Percentiles rank a stretch among this genome's conserved stretches.
These are phyloP conservation scores for Avicennia marina DNA, from an alignment of 257 asterid species.

Conservation along the genomic window DNA sequence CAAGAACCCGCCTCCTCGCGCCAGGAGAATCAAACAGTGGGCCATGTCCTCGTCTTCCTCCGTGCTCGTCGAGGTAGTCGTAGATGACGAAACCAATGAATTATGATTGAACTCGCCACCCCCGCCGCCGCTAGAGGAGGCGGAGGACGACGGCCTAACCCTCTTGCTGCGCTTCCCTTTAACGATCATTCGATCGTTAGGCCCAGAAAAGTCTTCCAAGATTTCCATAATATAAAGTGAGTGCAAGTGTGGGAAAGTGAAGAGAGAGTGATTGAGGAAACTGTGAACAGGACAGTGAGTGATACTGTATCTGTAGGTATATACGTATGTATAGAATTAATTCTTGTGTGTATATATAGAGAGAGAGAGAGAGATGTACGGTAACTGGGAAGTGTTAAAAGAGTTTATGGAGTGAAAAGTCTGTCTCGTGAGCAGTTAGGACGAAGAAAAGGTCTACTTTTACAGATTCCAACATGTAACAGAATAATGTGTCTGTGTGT, in stretches of 20 bases:
- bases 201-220: slow-evolving; percentile 41
- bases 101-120: slow-evolving; percentile 22
- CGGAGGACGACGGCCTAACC: slow-evolving; percentile 44
- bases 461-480: too few relatives aligned
- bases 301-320: neutral
- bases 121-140: slow-evolving; percentile 46
- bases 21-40: slow-evolving; percentile 74
- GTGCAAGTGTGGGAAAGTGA: slow-evolving; percentile 37
- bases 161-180: slow-evolving; percentile 69
- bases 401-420: neutral
- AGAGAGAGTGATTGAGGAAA: slow-evolving; percentile 30
- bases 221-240: slow-evolving; percentile 32
- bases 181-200: slow-evolving; percentile 38
- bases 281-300: slow-evolving; percentile 23
- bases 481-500: too few relatives aligned
- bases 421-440: slow-evolving; percentile 1
- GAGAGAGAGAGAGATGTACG: too few relatives aligned
- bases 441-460: too few relatives aligned
- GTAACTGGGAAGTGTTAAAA: too few relatives aligned
- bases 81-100: slow-evolving; percentile 23
- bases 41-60: slow-evolving; percentile 89
- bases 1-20: slow-evolving; percentile 40
- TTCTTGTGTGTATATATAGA: too few relatives aligned
- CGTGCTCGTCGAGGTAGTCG: slow-evolving; percentile 36
- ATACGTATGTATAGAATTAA: too few relatives aligned